Percentiles rank a stretch among this genome's conserved stretches.
Evolutionary conservation across 78 protist genomes (phyloP).

Genomic region (Anaeramoeba flamelloides): DNA sequence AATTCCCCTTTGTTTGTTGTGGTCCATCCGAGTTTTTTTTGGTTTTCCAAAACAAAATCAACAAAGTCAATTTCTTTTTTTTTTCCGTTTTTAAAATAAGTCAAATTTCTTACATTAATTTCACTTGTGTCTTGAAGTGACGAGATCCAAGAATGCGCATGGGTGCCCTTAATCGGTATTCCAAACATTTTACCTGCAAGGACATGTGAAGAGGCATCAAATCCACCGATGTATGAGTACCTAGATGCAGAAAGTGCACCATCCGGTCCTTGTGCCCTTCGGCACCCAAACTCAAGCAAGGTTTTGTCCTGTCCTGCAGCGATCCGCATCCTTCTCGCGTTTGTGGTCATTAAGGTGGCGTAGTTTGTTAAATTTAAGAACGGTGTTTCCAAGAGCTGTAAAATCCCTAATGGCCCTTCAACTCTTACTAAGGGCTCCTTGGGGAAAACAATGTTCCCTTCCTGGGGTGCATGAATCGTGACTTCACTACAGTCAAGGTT

Average conservation of each 20-base stretch:
- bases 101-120: no score
- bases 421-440: conserved; percentile 57
- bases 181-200: conserved; percentile 42
- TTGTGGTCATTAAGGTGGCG: conserved; percentile 62
- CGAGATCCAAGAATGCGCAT: conserved; percentile 66
- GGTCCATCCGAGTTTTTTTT: conserved; percentile 14
- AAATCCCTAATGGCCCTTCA: conserved; percentile 71
- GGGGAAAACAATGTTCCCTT: conserved; percentile 66
- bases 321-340: conserved; percentile 59
- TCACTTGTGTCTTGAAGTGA: no score
- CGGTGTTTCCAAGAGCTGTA: conserved; percentile 75
- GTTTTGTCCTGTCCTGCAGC: conserved; percentile 44
- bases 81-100: no score
- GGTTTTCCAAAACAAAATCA: conserved; percentile 9
- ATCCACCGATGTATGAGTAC: conserved; percentile 68
- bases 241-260: conserved; percentile 52
- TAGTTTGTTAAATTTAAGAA: conserved; percentile 56
- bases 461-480: conserved; percentile 33
- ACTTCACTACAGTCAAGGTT: not conserved
- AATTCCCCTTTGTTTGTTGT: conserved; percentile 51
- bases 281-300: conserved; percentile 71
- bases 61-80: conserved; percentile 17
- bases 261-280: conserved; percentile 66
- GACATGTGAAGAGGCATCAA: conserved; percentile 61
- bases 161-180: conserved; percentile 53